Evolutionary conservation across 1,284 basidiomycete species (phyloP), one percentile per base, ranked within the genome.

Genomic region (Ustilago nuda): DNA sequence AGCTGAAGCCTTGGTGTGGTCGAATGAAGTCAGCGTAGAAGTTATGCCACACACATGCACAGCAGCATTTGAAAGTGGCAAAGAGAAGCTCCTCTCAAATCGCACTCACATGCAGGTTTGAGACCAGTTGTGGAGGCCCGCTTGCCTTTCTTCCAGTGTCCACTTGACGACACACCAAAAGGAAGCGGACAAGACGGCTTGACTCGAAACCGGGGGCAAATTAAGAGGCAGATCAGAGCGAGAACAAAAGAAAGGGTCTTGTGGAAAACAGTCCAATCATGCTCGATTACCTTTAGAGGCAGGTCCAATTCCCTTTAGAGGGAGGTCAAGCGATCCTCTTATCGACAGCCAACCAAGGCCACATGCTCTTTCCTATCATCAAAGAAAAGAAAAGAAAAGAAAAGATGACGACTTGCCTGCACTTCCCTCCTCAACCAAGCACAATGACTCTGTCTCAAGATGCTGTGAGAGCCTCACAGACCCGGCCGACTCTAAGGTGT

Each of bases 301-400:
- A 75, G 55, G n/a, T 37, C 33, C 12, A 75, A 72, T 76, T 76
- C 30, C 74, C 74, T 72, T 76, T 72, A 76, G 56, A 76, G 73
- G 73, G 62, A 76, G 66, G 69, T 43, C 17, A 1, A 30, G 27
- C 32, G 61, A 73, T 68, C 36, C 52, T 13, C 71, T 73, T 73
- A 73, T 73, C 71, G 56, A 50, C 13, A 30, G 33, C 39, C 23
- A 32, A 23, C 53, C 36, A 36, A 9, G 43, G 43, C 43, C 19
- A 9, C 13, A 19, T 19, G 43, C 19, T 45, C 5, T 45, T 15
- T 45, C 7, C 13, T 19, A 15, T 19, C 43, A 8, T 19, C 43
- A 45, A 19, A 27, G 0, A 3, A 27, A 27, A 27, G 2, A 3
- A 27, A 3, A 3, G 23, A 27, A 27, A 27, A 27, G 23, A 27